These are phyloP conservation scores for Entonaema liquescens DNA, from an alignment of 495 filamentous ascomycete species.

Conservation along the genomic window DNA sequence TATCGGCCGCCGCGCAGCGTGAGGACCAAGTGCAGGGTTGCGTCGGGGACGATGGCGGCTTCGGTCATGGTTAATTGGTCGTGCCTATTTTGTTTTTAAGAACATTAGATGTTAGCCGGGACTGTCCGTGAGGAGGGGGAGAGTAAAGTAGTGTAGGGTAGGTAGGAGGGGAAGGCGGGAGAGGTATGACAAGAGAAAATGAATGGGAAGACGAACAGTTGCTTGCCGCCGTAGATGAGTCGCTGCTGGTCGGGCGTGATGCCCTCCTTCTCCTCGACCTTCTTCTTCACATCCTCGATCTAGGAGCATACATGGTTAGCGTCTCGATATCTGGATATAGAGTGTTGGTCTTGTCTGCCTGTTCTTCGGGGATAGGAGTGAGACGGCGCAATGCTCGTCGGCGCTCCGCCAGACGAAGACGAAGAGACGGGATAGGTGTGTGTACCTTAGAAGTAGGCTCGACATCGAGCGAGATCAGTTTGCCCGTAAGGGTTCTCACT, in stretches of 20 bases:
- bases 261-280: constrained; percentile 97
- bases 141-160: neutral
- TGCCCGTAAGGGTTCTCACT: constrained; percentile 96
- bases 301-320: constrained; percentile 43
- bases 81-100: too few relatives aligned
- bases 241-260: constrained; percentile 98
- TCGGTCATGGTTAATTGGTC: constrained; percentile 76
- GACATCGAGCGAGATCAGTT: constrained; percentile 98
- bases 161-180: neutral
- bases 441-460: constrained; percentile 87
- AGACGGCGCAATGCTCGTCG: neutral
- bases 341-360: too few relatives aligned
- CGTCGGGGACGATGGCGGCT: constrained; percentile 87
- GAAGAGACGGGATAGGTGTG: neutral
- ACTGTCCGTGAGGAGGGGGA: neutral
- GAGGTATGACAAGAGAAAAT: too few relatives aligned
- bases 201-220: constrained; percentile 88
- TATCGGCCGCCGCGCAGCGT: constrained; percentile 81
- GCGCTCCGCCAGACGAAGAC: neutral
- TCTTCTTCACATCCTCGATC: constrained; percentile 96
- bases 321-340: neutral
- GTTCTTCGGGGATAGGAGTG: neutral
- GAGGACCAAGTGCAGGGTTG: constrained; percentile 93
- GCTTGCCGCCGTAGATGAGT: constrained; percentile 94
- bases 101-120: constrained; percentile 17